These are phyloP conservation scores for Vigna reflexopilosa DNA, from an alignment of 306 rosid species.

Conservation along the genomic window DNA sequence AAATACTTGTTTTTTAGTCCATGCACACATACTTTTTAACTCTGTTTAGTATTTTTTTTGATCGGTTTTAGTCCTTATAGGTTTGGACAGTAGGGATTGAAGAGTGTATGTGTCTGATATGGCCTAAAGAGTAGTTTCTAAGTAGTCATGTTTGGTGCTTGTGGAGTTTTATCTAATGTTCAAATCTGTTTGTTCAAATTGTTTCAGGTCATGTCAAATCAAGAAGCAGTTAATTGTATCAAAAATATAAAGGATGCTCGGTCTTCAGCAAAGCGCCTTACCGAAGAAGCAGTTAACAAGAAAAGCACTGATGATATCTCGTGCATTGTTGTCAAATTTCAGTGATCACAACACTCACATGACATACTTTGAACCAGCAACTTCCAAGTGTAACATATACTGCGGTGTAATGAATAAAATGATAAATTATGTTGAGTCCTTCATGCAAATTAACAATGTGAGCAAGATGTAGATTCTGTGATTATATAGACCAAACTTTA, in stretches of 20 bases:
- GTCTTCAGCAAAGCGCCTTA: constrained; percentile 83
- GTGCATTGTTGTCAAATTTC: constrained; percentile 80
- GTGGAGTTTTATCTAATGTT: constrained; percentile 13
- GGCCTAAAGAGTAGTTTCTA: neutral
- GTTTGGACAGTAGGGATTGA: neutral
- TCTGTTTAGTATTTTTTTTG: neutral
- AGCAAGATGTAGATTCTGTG: constrained; percentile 22
- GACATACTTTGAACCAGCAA: constrained; percentile 29
- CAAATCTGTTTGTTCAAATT: constrained; percentile 23
- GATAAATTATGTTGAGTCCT: constrained; percentile 33
- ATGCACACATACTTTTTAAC: neutral
- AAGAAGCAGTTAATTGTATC: constrained; percentile 82
- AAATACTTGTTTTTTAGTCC: neutral
- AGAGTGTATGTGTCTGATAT: neutral
- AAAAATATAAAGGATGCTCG: constrained; percentile 79
- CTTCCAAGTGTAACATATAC: constrained; percentile 48
- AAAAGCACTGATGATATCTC: constrained; percentile 92
- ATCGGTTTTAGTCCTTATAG: neutral
- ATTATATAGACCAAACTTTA: constrained; percentile 31
- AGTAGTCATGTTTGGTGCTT: neutral
- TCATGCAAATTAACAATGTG: constrained; percentile 34
- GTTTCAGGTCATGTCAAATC: constrained; percentile 88
- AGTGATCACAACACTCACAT: constrained; percentile 46
- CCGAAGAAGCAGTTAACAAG: constrained; percentile 86
- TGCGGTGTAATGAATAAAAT: constrained; percentile 16